Base-by-base conservation (phyloP, 2,329 filamentous ascomycete species). In the Bertia moriformis region DNA sequence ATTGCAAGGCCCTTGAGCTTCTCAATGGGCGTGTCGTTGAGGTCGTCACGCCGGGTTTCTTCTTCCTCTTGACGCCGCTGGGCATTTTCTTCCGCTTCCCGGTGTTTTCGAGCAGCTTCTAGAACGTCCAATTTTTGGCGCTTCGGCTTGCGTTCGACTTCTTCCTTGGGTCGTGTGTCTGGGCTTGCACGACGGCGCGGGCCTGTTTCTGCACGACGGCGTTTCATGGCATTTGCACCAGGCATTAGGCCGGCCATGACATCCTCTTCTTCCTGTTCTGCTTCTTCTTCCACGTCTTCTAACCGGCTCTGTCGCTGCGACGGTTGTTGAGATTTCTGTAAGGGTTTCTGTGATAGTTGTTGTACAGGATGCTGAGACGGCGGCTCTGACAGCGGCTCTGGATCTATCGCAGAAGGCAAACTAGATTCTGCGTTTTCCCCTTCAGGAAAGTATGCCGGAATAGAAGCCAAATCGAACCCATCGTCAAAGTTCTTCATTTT, bases 401-500 rank as follows among this genome's bases (percentile, higher is more conserved):
- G n/a, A 29, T 29, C 24, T n/a, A 29, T n/a, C n/a, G n/a, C n/a
- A n/a, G n/a, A n/a, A n/a, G n/a, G n/a, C 24, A 29, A 29, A 29
- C 24, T 29, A 10, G 32, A 7, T 10, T 14, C 49, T 4, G 43
- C 44, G 4, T 44, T 46, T 17, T 53, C 52, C 4, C 52, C 46
- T 4, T 45, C 48, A 43, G 60, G 53, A 2, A 44, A 46, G 4
- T 61, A 58, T 19, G 60, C 51, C 4, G 56, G 57, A 15, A 57
- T 51, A 49, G 62, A 58, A 27, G 62, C 45, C n/a, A 46, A 46
- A 36, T 57, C 62, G 41, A 68, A 72, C 18, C 60, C 63, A 45
- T 72, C 69, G 45, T 71, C 69, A 42, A 73, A 73, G 0, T 61
- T 59, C 24, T 70, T 71, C 53, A 77, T 18, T 35, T 35, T 35